These are phyloP conservation scores for Myxozyma lipomycoides DNA, from an alignment of 805 yeast genomes.

Conservation along the genomic window DNA sequence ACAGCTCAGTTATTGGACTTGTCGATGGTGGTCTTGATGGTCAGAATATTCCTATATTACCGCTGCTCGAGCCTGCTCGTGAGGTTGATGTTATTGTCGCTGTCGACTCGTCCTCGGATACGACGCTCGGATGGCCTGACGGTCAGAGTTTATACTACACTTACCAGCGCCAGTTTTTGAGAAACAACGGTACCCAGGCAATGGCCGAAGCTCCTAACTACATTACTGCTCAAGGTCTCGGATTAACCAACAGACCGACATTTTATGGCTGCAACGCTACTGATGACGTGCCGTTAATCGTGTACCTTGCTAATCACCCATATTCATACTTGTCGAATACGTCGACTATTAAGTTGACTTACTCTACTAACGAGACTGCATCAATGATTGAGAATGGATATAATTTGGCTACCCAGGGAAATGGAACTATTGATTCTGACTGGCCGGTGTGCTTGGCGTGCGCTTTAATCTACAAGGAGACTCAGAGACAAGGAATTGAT, in stretches of 20 bases:
- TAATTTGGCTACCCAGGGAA: conserved; percentile 61
- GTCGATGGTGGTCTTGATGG: conserved; percentile 81
- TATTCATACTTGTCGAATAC: conserved; percentile 63
- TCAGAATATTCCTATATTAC: conserved; percentile 66
- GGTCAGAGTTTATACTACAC: conserved; percentile 57
- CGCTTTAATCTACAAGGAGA: conserved; percentile 74
- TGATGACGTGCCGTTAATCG: conserved; percentile 44
- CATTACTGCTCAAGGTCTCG: conserved; percentile 45
- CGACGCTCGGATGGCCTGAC: conserved; percentile 59
- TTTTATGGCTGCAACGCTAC: conserved; percentile 76
- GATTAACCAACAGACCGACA: conserved; percentile 58
- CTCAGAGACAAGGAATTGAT: conserved; percentile 61
- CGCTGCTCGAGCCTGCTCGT: conserved; percentile 60
- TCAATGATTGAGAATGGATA: conserved; percentile 70
- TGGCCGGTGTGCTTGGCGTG: conserved; percentile 77
- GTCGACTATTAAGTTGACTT: conserved; percentile 66
- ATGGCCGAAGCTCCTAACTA: conserved; percentile 64
- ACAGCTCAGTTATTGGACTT: conserved; percentile 41
- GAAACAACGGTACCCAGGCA: conserved; percentile 44
- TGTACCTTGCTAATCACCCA: conserved; percentile 73
- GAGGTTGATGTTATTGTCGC: conserved; percentile 62
- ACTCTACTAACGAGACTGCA: conserved; percentile 52
- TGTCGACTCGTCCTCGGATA: conserved; percentile 63
- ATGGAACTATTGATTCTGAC: conserved; percentile 61
- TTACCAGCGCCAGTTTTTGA: conserved; percentile 43